Evolutionary conservation across 805 yeast genomes (phyloP).

Genomic region (Kodamaea kaohsiungensis): DNA sequence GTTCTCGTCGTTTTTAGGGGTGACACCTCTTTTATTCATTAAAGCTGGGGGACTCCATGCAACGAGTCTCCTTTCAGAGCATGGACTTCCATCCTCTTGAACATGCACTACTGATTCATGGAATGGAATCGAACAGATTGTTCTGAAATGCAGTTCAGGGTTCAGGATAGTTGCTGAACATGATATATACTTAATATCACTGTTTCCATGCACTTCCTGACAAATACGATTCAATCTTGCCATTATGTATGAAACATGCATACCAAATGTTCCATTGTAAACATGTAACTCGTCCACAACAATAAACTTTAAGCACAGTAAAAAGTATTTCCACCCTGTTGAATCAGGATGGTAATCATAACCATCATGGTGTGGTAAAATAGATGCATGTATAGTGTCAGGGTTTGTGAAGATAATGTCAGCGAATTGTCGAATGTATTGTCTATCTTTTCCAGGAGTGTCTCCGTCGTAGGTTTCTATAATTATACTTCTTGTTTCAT

Average conservation of each 20-base stretch:
- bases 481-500: conserved; percentile 40
- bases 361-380: conserved; percentile 69
- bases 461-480: conserved; percentile 95
- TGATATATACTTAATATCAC: conserved; percentile 66
- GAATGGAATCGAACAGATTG: conserved; percentile 64
- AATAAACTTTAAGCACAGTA: conserved; percentile 64
- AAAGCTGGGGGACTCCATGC: conserved; percentile 82
- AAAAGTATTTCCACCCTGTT: conserved; percentile 64
- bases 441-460: conserved; percentile 62
- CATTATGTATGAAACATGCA: conserved; percentile 86
- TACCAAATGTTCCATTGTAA: conserved; percentile 88
- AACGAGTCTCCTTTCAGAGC: conserved; percentile 71
- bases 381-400: conserved; percentile 84
- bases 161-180: conserved; percentile 91
- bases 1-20: neutral
- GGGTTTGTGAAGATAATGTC: conserved; percentile 92
- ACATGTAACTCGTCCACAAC: conserved; percentile 86
- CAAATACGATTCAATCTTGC: conserved; percentile 68
- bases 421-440: conserved; percentile 57
- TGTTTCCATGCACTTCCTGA: conserved; percentile 49
- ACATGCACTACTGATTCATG: conserved; percentile 54
- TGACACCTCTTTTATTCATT: conserved; percentile 54
- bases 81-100: conserved; percentile 84
- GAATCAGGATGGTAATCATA: conserved; percentile 8
- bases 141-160: conserved; percentile 71